These are phyloP conservation scores for Cucurbita pepo DNA, from an alignment of 306 rosid genomes.

Conservation along the genomic window DNA sequence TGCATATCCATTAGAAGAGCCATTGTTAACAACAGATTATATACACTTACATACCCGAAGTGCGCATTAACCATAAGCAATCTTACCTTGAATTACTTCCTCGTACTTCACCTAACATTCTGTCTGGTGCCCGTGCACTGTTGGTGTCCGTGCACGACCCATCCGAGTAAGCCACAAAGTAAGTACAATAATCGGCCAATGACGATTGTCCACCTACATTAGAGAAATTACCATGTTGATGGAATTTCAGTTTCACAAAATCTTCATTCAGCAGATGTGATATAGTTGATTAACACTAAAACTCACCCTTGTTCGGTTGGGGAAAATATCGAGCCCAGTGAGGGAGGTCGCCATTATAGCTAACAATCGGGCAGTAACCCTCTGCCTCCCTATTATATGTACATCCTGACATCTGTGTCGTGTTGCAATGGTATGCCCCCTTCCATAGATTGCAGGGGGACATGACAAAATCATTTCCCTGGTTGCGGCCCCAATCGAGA, in stretches of 20 bases:
- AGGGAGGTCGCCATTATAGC: constrained; percentile 81
- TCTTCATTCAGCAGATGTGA: too few relatives aligned
- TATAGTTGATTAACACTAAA: too few relatives aligned
- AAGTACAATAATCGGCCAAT: constrained; percentile 98
- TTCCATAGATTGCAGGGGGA: constrained; percentile 90
- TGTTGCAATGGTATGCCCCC: constrained; percentile 93
- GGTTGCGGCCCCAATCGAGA: constrained; percentile 97
- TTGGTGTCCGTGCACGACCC: constrained; percentile 92
- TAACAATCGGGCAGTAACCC: constrained; percentile 93
- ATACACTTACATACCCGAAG: not conserved
- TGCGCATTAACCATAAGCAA: not conserved
- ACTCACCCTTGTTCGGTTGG: constrained; percentile 75
- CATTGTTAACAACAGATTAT: constrained; percentile 11
- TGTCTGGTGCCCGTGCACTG: constrained; percentile 89
- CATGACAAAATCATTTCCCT: constrained; percentile 81
- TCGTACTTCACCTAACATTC: constrained; percentile 96
- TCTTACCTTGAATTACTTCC: constrained; percentile 80
- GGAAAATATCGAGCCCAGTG: constrained; percentile 91
- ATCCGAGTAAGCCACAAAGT: constrained; percentile 88
- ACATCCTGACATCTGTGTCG: constrained; percentile 85
- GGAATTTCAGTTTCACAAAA: constrained; percentile 6
- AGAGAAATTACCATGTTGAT: not conserved
- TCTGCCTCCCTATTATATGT: constrained; percentile 98
- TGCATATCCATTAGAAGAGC: constrained; percentile 17
- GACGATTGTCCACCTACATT: constrained; percentile 94